A percentile compares a stretch with the other conserved stretches of the same genome.
phyloP scores from a whole-genome alignment of 2,329 filamentous ascomycete species.

The Helminthosporium solani region DNA sequence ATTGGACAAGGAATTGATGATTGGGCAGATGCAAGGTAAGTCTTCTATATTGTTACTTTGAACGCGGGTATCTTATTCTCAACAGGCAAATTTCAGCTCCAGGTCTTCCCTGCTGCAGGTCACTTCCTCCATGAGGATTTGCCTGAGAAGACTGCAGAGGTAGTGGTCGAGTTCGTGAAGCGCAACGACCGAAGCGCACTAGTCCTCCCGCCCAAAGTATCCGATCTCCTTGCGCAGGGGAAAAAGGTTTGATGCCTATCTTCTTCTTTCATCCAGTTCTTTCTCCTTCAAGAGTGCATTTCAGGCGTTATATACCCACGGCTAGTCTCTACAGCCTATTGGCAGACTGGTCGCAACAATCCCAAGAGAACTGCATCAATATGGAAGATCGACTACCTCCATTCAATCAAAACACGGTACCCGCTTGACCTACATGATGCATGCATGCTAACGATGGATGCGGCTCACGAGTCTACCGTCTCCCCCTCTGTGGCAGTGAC shows the following conservation, averaged over 20 bases:
- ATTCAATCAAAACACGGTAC: too few species aligned
- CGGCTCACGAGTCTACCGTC: conserved; percentile 22
- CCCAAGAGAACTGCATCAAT: too few species aligned
- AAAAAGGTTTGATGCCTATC: conserved; percentile 48
- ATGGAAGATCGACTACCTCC: too few species aligned
- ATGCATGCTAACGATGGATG: too few species aligned
- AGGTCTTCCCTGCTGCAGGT: conserved; percentile 91
- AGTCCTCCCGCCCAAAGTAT: conserved; percentile 87
- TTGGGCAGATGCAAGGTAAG: conserved; percentile 93
- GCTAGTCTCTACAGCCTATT: neutral
- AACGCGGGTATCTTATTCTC: conserved; percentile 20
- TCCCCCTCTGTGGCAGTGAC: conserved; percentile 17
- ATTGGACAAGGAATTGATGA: conserved; percentile 87
- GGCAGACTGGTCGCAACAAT: neutral
- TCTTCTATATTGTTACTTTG: conserved; percentile 8
- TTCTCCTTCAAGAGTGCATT: neutral
- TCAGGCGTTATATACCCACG: neutral
- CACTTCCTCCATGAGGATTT: conserved; percentile 97
- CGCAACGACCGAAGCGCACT: conserved; percentile 84
- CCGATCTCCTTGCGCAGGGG: conserved; percentile 50
- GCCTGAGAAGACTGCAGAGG: conserved; percentile 81
- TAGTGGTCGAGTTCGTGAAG: conserved; percentile 86
- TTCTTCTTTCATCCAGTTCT: neutral
- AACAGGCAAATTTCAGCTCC: conserved; percentile 86
- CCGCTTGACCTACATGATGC: too few species aligned